Evolutionary conservation across 2,329 filamentous ascomycete species (phyloP).

Genomic region (Fonsecaea pugnacius): DNA sequence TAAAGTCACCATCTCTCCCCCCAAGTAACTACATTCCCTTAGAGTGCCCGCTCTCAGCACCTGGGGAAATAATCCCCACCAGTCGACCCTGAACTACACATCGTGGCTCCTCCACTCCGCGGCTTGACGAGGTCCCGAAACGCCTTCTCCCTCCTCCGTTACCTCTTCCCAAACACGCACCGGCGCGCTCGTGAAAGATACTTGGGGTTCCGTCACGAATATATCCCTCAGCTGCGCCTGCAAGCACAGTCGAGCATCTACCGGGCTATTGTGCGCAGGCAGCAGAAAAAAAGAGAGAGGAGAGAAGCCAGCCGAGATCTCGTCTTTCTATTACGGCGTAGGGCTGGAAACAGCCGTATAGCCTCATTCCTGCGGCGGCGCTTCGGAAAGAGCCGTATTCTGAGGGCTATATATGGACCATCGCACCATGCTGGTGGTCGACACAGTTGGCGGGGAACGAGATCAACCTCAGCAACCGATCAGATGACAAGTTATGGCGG

Average conservation of each 20-base stretch:
- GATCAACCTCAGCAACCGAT: constrained; percentile 30
- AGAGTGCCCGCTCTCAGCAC: not conserved
- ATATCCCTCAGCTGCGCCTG: constrained; percentile 71
- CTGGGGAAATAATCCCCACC: not conserved
- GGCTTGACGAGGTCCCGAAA: constrained; percentile 29
- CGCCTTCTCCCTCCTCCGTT: constrained; percentile 59
- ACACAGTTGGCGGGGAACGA: constrained; percentile 18
- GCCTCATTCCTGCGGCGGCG: constrained; percentile 9
- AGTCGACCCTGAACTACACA: constrained; percentile 1
- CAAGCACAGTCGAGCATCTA: constrained; percentile 77
- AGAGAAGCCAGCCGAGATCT: constrained; percentile 55
- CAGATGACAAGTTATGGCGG: constrained; percentile 38
- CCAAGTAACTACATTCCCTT: not conserved
- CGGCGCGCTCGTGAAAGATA: constrained; percentile 69
- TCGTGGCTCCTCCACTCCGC: constrained; percentile 30
- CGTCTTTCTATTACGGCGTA: constrained; percentile 47
- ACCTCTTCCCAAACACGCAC: constrained; percentile 69
- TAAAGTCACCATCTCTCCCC: not conserved
- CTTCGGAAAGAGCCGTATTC: constrained; percentile 39
- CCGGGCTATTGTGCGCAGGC: constrained; percentile 69
- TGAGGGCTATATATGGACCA: constrained; percentile 41
- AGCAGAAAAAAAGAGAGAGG: constrained; percentile 59
- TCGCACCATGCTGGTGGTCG: constrained; percentile 28
- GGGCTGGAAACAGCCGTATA: constrained; percentile 16
- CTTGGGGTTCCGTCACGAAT: constrained; percentile 73